Conservation (phyloP, 345 rosid species). For the Brassica juncea region DNA sequence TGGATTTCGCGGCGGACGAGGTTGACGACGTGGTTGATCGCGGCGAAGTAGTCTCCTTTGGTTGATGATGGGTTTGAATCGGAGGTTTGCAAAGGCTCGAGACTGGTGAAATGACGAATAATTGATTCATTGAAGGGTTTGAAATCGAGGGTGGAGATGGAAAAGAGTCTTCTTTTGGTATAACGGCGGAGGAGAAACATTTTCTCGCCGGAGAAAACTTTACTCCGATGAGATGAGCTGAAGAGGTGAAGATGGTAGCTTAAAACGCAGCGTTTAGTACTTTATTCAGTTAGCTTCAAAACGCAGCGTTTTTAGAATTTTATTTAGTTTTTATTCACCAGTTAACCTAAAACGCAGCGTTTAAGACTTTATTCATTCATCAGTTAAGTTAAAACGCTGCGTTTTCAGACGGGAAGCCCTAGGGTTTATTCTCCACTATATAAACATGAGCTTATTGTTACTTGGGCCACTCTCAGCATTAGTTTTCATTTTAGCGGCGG, state of each 20-base stretch:
- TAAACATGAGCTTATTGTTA: not conserved
- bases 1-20: slow-evolving; percentile 74
- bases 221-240: not conserved
- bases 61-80: slow-evolving; percentile 33
- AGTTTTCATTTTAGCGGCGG: slow-evolving; percentile 31
- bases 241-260: not conserved
- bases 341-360: not conserved
- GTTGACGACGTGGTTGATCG: slow-evolving; percentile 81
- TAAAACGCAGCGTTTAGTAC: not conserved
- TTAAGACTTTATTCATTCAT: not conserved
- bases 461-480: slow-evolving; percentile 1
- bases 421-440: slow-evolving; percentile 11
- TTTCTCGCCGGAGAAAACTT: slow-evolving; percentile 1
- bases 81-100: slow-evolving; percentile 29
- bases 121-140: not conserved
- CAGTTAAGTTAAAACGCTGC: not conserved
- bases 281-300: not conserved
- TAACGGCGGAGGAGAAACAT: slow-evolving; percentile 32
- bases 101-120: slow-evolving; percentile 18
- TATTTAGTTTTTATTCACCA: not conserved
- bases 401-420: slow-evolving; percentile 33
- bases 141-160: not conserved
- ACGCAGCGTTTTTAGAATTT: too few relatives aligned
- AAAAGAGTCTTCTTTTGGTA: slow-evolving; percentile 17
- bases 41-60: slow-evolving; percentile 74